Conservation (phyloP, 208 protist genomes). For the Trypanosoma boissoni region DNA sequence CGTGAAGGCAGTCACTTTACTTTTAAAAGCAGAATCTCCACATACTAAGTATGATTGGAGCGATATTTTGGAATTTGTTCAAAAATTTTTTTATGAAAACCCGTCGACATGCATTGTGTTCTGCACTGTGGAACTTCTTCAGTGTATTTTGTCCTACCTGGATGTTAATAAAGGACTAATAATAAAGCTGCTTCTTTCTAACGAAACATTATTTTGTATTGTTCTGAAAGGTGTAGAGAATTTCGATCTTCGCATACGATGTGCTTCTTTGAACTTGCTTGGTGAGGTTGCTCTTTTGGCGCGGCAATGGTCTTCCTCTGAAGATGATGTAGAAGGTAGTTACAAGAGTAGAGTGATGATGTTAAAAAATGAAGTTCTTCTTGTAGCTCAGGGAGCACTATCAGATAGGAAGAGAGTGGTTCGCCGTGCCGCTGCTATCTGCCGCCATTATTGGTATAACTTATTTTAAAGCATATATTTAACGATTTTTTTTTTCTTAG, state of each 20-base stretch:
- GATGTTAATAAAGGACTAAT: constrained; percentile 15
- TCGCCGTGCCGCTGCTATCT: constrained; percentile 50
- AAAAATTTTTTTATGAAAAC: not conserved
- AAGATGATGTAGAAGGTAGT: constrained; percentile 5
- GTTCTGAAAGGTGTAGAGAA: constrained; percentile 10
- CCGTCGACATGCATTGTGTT: constrained; percentile 2
- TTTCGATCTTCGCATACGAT: constrained; percentile 9
- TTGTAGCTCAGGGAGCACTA: constrained; percentile 29
- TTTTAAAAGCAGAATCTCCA: constrained; percentile 8
- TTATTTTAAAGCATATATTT: constrained; percentile 24
- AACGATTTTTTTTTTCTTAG: constrained; percentile 16
- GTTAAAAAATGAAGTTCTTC: constrained; percentile 31
- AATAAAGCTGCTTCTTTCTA: not conserved
- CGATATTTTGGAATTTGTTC: constrained; percentile 14
- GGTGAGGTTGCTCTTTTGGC: constrained; percentile 15
- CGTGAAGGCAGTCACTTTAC: constrained; percentile 7
- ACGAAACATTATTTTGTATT: constrained; percentile 6
- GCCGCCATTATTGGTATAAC: constrained; percentile 61
- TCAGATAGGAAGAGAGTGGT: constrained; percentile 60
- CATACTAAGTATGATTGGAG: constrained; percentile 10
- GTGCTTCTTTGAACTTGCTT: constrained; percentile 16
- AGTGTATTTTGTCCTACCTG: constrained; percentile 8
- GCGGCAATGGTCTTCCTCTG: not conserved
- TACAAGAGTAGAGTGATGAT: not conserved
- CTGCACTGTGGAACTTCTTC: constrained; percentile 13